These are phyloP conservation scores for Huiozyma sinensis DNA, from an alignment of 805 yeast genomes.

Conservation along the genomic window DNA sequence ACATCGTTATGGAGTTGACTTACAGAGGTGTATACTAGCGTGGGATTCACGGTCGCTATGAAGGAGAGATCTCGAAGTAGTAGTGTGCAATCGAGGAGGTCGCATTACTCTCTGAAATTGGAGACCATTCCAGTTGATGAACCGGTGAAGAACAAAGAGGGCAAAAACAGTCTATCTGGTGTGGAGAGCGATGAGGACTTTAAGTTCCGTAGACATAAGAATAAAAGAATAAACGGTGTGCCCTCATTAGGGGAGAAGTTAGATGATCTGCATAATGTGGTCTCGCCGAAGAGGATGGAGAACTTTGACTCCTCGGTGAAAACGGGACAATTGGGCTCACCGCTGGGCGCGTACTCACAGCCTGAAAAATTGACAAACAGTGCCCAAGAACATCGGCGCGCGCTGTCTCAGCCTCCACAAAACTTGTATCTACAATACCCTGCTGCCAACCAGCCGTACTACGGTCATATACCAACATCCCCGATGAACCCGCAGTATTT, in stretches of 20 bases:
- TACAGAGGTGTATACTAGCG: too few relatives aligned
- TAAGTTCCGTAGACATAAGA: conserved; percentile 24
- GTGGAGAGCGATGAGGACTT: conserved; percentile 25
- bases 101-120: too few relatives aligned
- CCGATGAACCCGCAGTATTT: conserved; percentile 6
- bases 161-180: background rate
- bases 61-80: too few relatives aligned
- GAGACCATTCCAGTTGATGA: too few relatives aligned
- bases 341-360: background rate
- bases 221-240: conserved; percentile 13
- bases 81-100: too few relatives aligned
- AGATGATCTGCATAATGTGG: conserved; percentile 21
- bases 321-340: background rate
- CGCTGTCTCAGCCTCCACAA: background rate
- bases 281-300: conserved; percentile 24
- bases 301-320: conserved; percentile 25
- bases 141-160: too few relatives aligned
- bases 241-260: conserved; percentile 24
- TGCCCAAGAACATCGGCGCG: background rate
- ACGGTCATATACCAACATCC: conserved; percentile 12
- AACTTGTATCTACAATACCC: background rate
- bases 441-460: conserved; percentile 2
- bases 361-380: background rate
- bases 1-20: too few relatives aligned
- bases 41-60: too few relatives aligned